These are phyloP conservation scores for Xylona heveae DNA, from an alignment of 495 filamentous ascomycete species.

Conservation along the genomic window DNA sequence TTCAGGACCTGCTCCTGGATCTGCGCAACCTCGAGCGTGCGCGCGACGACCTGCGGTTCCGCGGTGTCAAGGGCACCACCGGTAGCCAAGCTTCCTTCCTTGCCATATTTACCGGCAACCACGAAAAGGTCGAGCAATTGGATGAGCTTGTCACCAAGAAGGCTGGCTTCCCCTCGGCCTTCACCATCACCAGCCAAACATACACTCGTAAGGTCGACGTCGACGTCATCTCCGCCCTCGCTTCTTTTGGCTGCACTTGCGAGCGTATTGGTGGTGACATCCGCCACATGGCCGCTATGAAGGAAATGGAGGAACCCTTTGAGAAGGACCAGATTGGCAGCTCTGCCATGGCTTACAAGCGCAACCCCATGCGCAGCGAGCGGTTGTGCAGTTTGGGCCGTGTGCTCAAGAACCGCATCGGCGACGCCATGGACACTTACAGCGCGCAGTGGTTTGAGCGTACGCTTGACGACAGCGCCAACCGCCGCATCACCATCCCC, in stretches of 20 bases:
- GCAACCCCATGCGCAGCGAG: slow-evolving; percentile 81
- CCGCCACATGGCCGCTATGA: slow-evolving; percentile 52
- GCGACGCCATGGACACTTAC: slow-evolving; percentile 56
- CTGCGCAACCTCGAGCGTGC: slow-evolving; percentile 61
- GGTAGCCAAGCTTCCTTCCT: slow-evolving; percentile 68
- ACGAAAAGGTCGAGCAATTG: slow-evolving; percentile 54
- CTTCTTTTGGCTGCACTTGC: slow-evolving; percentile 57
- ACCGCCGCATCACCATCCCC: slow-evolving; percentile 51
- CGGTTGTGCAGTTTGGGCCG: slow-evolving; percentile 60
- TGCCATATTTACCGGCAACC: slow-evolving; percentile 61
- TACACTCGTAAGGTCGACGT: slow-evolving; percentile 72
- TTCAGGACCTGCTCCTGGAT: slow-evolving; percentile 75
- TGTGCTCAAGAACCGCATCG: slow-evolving; percentile 40
- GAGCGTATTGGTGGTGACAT: slow-evolving; percentile 57
- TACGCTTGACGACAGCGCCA: slow-evolving; percentile 37
- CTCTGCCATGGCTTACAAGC: slow-evolving; percentile 59
- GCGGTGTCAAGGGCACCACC: slow-evolving; percentile 65
- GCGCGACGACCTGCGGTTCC: slow-evolving; percentile 55
- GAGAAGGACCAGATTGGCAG: slow-evolving; percentile 54
- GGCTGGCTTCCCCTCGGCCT: slow-evolving; percentile 57
- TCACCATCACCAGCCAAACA: slow-evolving; percentile 60
- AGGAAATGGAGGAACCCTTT: slow-evolving; percentile 86
- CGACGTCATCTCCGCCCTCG: slow-evolving; percentile 56
- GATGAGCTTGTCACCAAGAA: slow-evolving; percentile 60
- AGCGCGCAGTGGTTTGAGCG: slow-evolving; percentile 64